A percentile compares a stretch with the other conserved stretches of the same genome.
Evolutionary conservation across 768 basidiomycete species (phyloP).

Genomic region (Boletus tylopilopsis): DNA sequence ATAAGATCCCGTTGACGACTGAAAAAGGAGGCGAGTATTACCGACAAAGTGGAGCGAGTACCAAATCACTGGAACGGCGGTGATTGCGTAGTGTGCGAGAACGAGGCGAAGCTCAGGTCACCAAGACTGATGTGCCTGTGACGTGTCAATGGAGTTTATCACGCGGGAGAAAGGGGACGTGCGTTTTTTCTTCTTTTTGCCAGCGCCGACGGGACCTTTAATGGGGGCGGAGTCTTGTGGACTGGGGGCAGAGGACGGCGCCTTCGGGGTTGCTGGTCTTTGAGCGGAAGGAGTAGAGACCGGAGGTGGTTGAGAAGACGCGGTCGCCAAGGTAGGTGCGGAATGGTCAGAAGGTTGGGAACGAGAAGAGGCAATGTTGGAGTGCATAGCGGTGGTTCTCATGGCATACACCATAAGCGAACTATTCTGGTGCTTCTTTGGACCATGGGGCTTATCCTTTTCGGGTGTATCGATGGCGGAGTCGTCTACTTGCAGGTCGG

Average conservation of each 20-base stretch:
- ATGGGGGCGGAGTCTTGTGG: slow-evolving; percentile 42
- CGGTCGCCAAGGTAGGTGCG: slow-evolving; percentile 25
- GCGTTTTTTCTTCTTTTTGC: slow-evolving; percentile 80
- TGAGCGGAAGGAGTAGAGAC: slow-evolving; percentile 35
- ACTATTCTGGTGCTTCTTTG: slow-evolving; percentile 64
- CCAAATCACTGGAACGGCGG: neutral
- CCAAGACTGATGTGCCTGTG: slow-evolving; percentile 25
- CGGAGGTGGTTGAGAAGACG: slow-evolving; percentile 24
- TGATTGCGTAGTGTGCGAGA: neutral
- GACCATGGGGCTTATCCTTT: slow-evolving; percentile 26
- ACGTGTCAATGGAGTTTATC: slow-evolving; percentile 4
- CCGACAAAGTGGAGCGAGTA: neutral
- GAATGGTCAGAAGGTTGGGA: slow-evolving; percentile 29
- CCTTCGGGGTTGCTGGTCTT: slow-evolving; percentile 31
- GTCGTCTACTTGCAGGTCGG: slow-evolving; percentile 26
- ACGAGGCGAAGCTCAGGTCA: slow-evolving; percentile 11
- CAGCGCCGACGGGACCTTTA: slow-evolving; percentile 48
- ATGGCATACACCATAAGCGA: slow-evolving; percentile 72
- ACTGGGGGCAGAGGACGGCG: slow-evolving; percentile 32
- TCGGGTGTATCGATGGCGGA: slow-evolving; percentile 14
- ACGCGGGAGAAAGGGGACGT: slow-evolving; percentile 19
- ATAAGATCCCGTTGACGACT: neutral
- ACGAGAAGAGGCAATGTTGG: slow-evolving; percentile 49
- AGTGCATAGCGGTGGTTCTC: slow-evolving; percentile 72
- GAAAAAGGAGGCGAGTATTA: neutral